These are phyloP conservation scores for Chlamydomonas asymmetrica DNA, from an alignment of 139 green algal species.

Conservation along the genomic window DNA sequence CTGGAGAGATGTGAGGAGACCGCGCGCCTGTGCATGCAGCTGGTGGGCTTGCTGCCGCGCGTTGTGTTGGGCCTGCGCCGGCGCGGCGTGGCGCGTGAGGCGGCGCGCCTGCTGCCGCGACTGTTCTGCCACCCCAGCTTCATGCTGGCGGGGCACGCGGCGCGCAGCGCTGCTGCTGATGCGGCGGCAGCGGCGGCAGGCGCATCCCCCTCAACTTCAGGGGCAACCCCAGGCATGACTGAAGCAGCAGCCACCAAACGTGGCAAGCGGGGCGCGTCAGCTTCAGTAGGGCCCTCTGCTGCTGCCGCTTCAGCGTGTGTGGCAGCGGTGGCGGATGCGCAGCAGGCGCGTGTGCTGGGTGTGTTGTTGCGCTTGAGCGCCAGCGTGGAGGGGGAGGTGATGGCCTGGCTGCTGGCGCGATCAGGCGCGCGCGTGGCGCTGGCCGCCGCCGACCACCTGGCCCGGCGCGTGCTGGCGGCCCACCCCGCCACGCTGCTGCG, in stretches of 20 bases:
- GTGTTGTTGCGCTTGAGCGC: not conserved
- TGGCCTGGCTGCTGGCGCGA: constrained; percentile 11
- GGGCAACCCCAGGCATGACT: too few species aligned
- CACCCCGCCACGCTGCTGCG: not conserved
- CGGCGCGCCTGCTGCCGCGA: not conserved
- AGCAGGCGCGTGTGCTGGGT: not conserved
- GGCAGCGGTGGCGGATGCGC: not conserved
- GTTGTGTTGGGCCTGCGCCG: not conserved
- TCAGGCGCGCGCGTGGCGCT: constrained; percentile 18
- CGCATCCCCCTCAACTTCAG: too few species aligned
- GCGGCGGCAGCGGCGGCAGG: not conserved
- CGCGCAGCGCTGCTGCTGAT: not conserved
- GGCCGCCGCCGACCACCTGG: constrained; percentile 18
- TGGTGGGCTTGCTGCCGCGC: constrained; percentile 4
- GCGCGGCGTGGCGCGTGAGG: not conserved
- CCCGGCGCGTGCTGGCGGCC: constrained; percentile 8
- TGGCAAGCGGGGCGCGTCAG: not conserved
- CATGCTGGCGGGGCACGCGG: not conserved
- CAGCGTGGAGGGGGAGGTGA: not conserved
- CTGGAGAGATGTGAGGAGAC: not conserved
- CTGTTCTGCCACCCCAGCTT: not conserved
- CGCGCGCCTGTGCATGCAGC: not conserved
- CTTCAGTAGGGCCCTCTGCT: not conserved
- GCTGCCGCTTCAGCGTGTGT: not conserved
- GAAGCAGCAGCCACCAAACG: not conserved